Evolutionary conservation across 768 basidiomycete species (phyloP), one percentile per base, ranked within the genome.

Genomic region (Hygrocybe coccinea): DNA sequence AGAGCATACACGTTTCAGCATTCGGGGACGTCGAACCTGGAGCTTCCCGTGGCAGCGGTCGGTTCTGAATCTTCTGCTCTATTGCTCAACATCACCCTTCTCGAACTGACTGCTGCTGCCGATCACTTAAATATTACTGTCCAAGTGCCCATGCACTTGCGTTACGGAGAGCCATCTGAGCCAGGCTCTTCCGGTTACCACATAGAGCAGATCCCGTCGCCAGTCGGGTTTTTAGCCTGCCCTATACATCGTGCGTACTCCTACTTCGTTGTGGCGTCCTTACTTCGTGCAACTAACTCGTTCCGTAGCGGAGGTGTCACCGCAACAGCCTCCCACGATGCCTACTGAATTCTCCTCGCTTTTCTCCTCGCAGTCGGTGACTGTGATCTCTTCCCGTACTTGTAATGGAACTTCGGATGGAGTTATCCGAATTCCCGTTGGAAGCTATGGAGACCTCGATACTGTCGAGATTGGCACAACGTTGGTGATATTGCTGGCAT

Each of bases 111-210:
- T 12, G 17, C 7, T 22, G 2, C 39, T 12, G 60, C 54, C n/a
- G 12, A 41, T 43, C 12, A 19, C 36, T 54, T 10, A 59, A 60
- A 34, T 55, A 35, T 22, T 55, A 38, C 49, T 19, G 60, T 79
- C 10, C 67, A 71, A 24, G 65, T 81, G 10, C 79, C 79, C 14
- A 64, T 81, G 48, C 79, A 81, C 55, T 56, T 76, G 22, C 74
- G 79, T 11, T 81, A 79, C 58, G 78, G 74, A 5, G 54, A 65
- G 17, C 69, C 69, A 33, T 60, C 62, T 21, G 14, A 46, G 17
- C 6, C 47, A 35, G 47, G 15, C 10, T 37, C 55, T 15, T 46
- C 38, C 22, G 57, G 60, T 29, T 59, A 63, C 6, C 69, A 68
- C 50, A 62, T 69, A 56, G 57, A 59, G 6, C 67, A 64, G 21